Evolutionary conservation across 225 moss, liverwort and hornwort species (phyloP).

Genomic region (Polytrichum formosum): DNA sequence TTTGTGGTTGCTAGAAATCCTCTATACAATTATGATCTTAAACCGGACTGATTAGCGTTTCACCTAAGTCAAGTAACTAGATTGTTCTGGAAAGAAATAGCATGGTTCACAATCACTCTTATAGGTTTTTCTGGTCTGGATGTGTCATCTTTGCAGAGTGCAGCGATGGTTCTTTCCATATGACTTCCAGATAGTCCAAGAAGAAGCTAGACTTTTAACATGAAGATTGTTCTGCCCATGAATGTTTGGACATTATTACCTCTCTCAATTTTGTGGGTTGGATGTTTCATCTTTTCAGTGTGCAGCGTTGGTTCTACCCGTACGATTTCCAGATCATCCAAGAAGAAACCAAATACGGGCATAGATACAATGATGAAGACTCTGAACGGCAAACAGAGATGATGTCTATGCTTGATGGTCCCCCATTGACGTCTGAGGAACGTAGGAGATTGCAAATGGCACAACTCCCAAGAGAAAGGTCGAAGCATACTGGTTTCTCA

Average conservation of each 20-base stretch:
- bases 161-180: slow-evolving; percentile 85
- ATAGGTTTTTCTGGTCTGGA: not conserved
- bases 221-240: too few relatives aligned
- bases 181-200: slow-evolving; percentile 86
- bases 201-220: slow-evolving; percentile 24
- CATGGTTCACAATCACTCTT: too few relatives aligned
- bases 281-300: slow-evolving; percentile 27
- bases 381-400: slow-evolving; percentile 51
- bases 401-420: slow-evolving; percentile 67
- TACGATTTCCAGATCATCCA: slow-evolving; percentile 87
- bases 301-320: slow-evolving; percentile 83
- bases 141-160: slow-evolving; percentile 33
- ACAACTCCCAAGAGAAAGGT: slow-evolving; percentile 81
- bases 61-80: too few relatives aligned
- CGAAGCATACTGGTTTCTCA: slow-evolving; percentile 86
- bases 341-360: slow-evolving; percentile 49
- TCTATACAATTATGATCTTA: too few relatives aligned
- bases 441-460: slow-evolving; percentile 76
- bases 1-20: too few relatives aligned
- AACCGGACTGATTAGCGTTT: too few relatives aligned
- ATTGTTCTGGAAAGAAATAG: too few relatives aligned
- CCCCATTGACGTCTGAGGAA: slow-evolving; percentile 48
- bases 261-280: not conserved
- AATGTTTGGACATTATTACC: too few relatives aligned
- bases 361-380: slow-evolving; percentile 29